A percentile compares a stretch with the other conserved stretches of the same genome.
These are phyloP conservation scores for Russula vinacea DNA, from an alignment of 768 basidiomycete species.

Conservation along the genomic window DNA sequence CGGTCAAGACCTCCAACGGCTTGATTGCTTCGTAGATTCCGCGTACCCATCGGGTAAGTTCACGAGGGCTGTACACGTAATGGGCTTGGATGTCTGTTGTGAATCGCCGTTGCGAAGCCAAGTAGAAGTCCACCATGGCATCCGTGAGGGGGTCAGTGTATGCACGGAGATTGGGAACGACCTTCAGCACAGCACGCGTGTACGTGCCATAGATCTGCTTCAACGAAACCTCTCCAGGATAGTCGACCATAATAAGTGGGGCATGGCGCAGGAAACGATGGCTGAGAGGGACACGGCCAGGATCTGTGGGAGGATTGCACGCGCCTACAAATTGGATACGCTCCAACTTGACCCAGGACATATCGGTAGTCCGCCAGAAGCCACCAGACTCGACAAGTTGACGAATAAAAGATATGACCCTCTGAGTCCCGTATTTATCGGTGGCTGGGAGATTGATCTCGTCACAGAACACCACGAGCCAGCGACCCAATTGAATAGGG, in stretches of 20 bases:
- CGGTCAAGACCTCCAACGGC: conserved; percentile 87
- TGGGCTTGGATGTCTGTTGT: conserved; percentile 97
- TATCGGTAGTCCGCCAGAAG: conserved; percentile 91
- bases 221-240: conserved; percentile 93
- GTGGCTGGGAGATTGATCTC: conserved; percentile 97
- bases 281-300: conserved; percentile 96
- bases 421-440: conserved; percentile 98
- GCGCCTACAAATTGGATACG: conserved; percentile 99
- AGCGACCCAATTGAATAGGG: conserved; percentile 91
- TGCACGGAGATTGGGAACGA: conserved; percentile 87
- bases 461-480: conserved; percentile 99
- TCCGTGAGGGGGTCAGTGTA: conserved; percentile 94
- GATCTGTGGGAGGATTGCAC: conserved; percentile 98
- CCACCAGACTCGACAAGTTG: conserved; percentile 94
- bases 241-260: conserved; percentile 98
- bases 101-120: conserved; percentile 90
- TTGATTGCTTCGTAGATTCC: conserved; percentile 97
- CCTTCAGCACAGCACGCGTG: conserved; percentile 92
- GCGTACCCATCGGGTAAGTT: conserved; percentile 95
- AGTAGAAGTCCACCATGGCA: conserved; percentile 95
- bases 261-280: conserved; percentile 98
- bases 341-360: conserved; percentile 96
- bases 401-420: conserved; percentile 96
- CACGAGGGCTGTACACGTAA: conserved; percentile 98
- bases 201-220: conserved; percentile 99